Percentiles rank a stretch among this genome's conserved stretches.
Conservation (phyloP, 2,329 filamentous ascomycete species). For the Aspergillus viridinutans region DNA sequence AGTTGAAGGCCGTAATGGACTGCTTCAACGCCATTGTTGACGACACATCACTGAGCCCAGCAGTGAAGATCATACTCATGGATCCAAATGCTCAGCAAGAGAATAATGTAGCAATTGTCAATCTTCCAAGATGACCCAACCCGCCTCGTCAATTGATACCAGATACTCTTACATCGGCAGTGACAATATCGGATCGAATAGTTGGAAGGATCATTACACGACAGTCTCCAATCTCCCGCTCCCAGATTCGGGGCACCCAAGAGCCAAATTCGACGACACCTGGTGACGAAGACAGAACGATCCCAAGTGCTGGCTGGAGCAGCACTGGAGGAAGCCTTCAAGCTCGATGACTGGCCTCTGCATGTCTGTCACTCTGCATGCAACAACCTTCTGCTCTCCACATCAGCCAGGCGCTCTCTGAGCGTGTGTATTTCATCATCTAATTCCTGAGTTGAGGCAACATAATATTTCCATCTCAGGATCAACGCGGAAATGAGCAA, state of each 20-base stretch:
- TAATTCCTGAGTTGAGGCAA: constrained; percentile 25
- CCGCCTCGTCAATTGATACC: not conserved
- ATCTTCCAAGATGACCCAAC: not conserved
- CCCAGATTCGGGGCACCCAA: not conserved
- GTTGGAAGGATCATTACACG: not conserved
- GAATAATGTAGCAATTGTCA: not conserved
- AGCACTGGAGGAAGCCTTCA: no score
- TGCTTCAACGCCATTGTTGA: not conserved
- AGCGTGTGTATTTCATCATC: constrained; percentile 25
- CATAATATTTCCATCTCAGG: constrained; percentile 22
- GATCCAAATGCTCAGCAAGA: not conserved
- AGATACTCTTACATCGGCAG: not conserved
- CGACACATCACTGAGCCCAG: not conserved
- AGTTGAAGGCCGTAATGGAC: not conserved
- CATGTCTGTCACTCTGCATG: no score
- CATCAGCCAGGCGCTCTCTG: constrained; percentile 4
- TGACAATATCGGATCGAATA: not conserved
- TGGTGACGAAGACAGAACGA: not conserved
- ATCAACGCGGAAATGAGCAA: constrained; percentile 26
- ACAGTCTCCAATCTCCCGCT: not conserved
- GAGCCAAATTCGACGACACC: not conserved
- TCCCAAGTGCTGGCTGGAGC: no score
- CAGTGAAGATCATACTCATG: not conserved
- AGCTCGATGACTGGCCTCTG: not conserved
- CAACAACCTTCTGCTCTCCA: constrained; percentile 3